phyloP scores from a whole-genome alignment of 257 asterid genomes.

The Salvia hispanica region DNA sequence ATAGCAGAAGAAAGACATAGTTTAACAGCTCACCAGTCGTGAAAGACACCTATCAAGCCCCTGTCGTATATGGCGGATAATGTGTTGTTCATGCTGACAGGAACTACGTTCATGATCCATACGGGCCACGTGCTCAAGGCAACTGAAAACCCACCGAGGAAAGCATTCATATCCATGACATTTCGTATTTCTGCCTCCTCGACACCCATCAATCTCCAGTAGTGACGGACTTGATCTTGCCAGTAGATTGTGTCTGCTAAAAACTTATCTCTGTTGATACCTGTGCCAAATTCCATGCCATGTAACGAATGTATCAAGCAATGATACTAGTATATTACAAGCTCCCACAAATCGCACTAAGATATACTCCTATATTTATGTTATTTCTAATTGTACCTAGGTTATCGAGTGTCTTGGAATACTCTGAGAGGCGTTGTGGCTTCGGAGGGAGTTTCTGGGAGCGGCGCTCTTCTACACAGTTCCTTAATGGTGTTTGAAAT shows the following conservation, averaged over 20 bases:
- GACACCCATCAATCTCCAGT: constrained; percentile 84
- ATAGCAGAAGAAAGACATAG: background rate
- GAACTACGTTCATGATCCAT: constrained; percentile 90
- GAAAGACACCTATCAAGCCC: constrained; percentile 78
- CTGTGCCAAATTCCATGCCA: no score
- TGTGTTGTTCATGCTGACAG: constrained; percentile 59
- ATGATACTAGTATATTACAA: no score
- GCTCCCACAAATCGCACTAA: no score
- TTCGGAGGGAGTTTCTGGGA: constrained; percentile 44
- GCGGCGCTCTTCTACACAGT: constrained; percentile 31
- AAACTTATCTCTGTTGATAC: constrained; percentile 58
- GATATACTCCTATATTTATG: background rate
- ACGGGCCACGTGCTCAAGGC: constrained; percentile 82
- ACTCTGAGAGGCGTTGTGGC: constrained; percentile 86
- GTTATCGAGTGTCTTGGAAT: constrained; percentile 56
- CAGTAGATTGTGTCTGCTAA: constrained; percentile 79
- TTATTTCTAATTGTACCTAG: constrained; percentile 47
- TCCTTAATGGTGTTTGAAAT: constrained; percentile 37
- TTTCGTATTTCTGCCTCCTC: constrained; percentile 72
- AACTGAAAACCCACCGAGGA: constrained; percentile 88
- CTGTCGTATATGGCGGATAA: constrained; percentile 77
- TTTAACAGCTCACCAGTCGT: constrained; percentile 66
- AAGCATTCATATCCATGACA: constrained; percentile 91
- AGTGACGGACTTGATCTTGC: constrained; percentile 95
- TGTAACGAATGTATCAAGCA: no score